These are phyloP conservation scores for Cornus suecica DNA, from an alignment of 148 eudicot species.

Conservation along the genomic window DNA sequence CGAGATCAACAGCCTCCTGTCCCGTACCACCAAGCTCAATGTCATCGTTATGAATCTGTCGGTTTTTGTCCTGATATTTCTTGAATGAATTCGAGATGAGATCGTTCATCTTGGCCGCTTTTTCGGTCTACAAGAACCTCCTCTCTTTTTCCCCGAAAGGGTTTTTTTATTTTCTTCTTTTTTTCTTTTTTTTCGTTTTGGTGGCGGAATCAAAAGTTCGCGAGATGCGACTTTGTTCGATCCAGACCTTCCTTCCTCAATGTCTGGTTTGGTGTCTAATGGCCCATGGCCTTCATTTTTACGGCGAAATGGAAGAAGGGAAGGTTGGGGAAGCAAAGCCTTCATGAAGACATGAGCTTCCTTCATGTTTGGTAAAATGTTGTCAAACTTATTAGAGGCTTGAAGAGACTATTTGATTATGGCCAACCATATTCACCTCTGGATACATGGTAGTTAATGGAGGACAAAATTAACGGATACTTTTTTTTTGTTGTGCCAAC, in stretches of 20 bases:
- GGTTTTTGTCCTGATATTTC: constrained; percentile 50
- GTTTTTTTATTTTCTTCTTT: too few relatives aligned
- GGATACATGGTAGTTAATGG: constrained; percentile 14
- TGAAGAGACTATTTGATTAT: constrained; percentile 10
- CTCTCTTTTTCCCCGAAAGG: constrained; percentile 1
- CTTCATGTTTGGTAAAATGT: constrained; percentile 4
- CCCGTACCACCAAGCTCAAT: constrained; percentile 36
- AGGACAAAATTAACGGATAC: constrained; percentile 20
- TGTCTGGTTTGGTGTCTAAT: not conserved
- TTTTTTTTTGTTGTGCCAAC: not conserved
- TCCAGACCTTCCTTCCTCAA: constrained; percentile 26
- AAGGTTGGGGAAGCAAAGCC: constrained; percentile 27
- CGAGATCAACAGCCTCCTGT: constrained; percentile 35
- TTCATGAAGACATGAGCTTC: constrained; percentile 15
- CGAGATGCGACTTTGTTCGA: constrained; percentile 2
- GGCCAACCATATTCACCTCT: constrained; percentile 16
- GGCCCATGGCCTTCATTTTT: not conserved
- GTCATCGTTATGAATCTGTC: constrained; percentile 42
- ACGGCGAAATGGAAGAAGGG: constrained; percentile 26
- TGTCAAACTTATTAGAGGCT: constrained; percentile 13
- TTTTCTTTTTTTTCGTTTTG: not conserved
- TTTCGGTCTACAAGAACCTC: not conserved
- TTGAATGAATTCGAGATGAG: constrained; percentile 70
- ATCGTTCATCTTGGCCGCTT: constrained; percentile 57
- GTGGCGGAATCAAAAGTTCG: not conserved